These are phyloP conservation scores for Agapanthus africanus DNA, from an alignment of 106 monocot species.

Conservation along the genomic window DNA sequence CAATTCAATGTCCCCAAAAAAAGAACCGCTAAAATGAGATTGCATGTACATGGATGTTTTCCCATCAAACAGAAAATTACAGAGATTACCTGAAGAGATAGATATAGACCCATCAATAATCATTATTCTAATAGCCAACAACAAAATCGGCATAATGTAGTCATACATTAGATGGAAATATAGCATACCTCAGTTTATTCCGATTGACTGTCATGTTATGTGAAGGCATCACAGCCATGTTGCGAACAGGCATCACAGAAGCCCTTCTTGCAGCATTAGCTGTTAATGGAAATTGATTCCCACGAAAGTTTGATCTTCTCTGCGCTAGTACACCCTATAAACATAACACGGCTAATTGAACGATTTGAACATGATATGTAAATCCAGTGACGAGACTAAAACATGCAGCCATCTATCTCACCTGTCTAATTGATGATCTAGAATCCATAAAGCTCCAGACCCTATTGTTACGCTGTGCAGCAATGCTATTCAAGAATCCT, in stretches of 20 bases:
- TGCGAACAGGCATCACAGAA: conserved; percentile 33
- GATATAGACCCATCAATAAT: not conserved
- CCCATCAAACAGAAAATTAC: conserved; percentile 10
- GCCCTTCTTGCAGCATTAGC: conserved; percentile 56
- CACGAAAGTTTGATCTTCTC: conserved; percentile 60
- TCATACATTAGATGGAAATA: not conserved
- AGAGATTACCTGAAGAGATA: conserved; percentile 24
- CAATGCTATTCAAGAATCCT: conserved; percentile 42
- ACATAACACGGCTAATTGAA: not conserved
- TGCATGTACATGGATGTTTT: conserved; percentile 8
- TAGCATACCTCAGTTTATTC: conserved; percentile 51
- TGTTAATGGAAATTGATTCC: conserved; percentile 51
- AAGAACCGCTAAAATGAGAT: not conserved
- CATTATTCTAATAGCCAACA: not conserved
- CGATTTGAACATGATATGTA: not conserved
- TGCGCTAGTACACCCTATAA: conserved; percentile 67
- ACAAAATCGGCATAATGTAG: not conserved
- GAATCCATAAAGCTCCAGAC: conserved; percentile 60
- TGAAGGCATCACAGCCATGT: conserved; percentile 29
- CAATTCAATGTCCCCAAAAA: not conserved
- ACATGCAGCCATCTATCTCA: conserved; percentile 9
- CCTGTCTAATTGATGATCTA: conserved; percentile 82
- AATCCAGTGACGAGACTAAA: not conserved
- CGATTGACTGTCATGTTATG: conserved; percentile 29
- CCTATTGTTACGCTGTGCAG: conserved; percentile 40